These are phyloP conservation scores for Podospora anserina DNA, from an alignment of 495 filamentous ascomycete genomes.

Conservation along the genomic window DNA sequence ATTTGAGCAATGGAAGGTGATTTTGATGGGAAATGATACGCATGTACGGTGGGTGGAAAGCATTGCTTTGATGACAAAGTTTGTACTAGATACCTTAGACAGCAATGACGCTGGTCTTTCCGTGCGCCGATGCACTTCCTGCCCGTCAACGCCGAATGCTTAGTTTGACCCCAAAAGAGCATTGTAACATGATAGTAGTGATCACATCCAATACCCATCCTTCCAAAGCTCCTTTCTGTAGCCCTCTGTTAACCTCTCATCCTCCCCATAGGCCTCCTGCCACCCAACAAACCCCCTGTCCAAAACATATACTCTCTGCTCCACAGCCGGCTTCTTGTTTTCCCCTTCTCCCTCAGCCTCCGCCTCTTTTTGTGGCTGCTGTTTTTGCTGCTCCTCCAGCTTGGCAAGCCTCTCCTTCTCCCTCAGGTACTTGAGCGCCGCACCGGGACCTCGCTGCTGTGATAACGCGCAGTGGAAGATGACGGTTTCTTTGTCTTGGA, in stretches of 20 bases:
- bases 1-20: too few relatives aligned
- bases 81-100: too few relatives aligned
- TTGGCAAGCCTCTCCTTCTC: constrained; percentile 52
- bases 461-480: constrained; percentile 95
- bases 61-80: too few relatives aligned
- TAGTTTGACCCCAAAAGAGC: too few relatives aligned
- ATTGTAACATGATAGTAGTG: too few relatives aligned
- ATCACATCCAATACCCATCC: constrained; percentile 51
- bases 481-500: constrained; percentile 74
- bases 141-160: too few relatives aligned
- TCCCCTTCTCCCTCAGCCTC: constrained; percentile 18
- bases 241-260: constrained; percentile 77
- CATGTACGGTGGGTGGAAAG: too few relatives aligned
- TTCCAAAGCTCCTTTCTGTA: constrained; percentile 86
- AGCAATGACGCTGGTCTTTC: too few relatives aligned
- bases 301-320: constrained; percentile 75
- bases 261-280: constrained; percentile 83
- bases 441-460: constrained; percentile 77
- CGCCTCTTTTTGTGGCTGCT: not conserved
- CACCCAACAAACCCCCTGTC: constrained; percentile 86
- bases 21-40: too few relatives aligned
- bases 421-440: constrained; percentile 65
- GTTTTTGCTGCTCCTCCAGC: constrained; percentile 15
- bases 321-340: constrained; percentile 25
- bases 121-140: too few relatives aligned